Percentiles rank a stretch among this genome's conserved stretches.
These are phyloP conservation scores for Curvularia sp. DNA, from an alignment of 2,329 filamentous ascomycete genomes.

Conservation along the genomic window DNA sequence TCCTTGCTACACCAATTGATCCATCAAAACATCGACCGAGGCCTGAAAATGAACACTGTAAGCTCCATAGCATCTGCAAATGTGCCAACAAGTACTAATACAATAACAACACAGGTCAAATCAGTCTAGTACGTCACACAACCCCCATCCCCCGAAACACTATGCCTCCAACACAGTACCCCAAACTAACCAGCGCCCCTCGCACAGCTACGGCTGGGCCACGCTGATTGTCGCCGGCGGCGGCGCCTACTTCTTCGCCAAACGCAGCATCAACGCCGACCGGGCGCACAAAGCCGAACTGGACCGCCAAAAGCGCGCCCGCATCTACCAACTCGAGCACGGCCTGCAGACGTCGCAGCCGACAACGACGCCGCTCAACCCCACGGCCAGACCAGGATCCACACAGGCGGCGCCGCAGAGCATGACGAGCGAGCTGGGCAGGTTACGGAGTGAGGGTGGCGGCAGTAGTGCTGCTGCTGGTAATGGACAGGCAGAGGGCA, in stretches of 20 bases:
- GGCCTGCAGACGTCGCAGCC: conserved; percentile 9
- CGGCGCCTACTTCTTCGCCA: conserved; percentile 94
- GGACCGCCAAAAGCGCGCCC: conserved; percentile 43
- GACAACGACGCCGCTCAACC: conserved; percentile 22
- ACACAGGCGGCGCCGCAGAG: conserved; percentile 19
- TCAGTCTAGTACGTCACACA: conserved; percentile 64
- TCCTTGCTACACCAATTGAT: conserved; percentile 1
- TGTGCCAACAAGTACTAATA: not conserved
- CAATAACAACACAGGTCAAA: conserved; percentile 55
- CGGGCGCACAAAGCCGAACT: conserved; percentile 73
- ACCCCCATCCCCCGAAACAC: not conserved
- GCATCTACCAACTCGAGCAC: conserved; percentile 45
- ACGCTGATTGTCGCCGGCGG: conserved; percentile 83
- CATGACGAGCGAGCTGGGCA: conserved; percentile 16
- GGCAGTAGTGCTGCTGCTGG: conserved; percentile 20
- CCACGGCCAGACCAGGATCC: conserved; percentile 16
- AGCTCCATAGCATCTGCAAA: conserved; percentile 23
- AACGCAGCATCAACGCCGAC: conserved; percentile 91
- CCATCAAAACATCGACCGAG: not conserved
- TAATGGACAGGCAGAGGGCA: conserved; percentile 42
- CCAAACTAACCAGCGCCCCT: conserved; percentile 18
- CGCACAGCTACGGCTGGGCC: conserved; percentile 84
- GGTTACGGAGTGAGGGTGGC: conserved; percentile 18
- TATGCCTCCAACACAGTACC: not conserved
- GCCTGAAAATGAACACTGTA: conserved; percentile 61